A percentile compares a stretch with the other conserved stretches of the same genome.
These are phyloP conservation scores for Mucor piriformis DNA, from an alignment of 371 early-diverging fungal genomes.

Conservation along the genomic window DNA sequence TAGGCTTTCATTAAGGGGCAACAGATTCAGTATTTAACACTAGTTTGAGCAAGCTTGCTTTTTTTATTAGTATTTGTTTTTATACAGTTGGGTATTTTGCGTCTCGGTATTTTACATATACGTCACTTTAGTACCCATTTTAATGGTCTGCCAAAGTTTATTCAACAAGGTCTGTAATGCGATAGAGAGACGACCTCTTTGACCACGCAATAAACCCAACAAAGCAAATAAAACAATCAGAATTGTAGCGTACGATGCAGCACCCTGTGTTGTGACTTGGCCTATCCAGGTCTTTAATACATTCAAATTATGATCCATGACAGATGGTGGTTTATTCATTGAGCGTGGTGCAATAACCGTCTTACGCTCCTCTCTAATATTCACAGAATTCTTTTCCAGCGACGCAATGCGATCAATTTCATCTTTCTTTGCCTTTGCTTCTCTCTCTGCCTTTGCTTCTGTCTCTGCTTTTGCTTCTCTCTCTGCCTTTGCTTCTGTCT, in stretches of 20 bases:
- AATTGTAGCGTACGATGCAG: constrained; percentile 23
- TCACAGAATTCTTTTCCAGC: not conserved
- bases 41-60: too few species aligned
- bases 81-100: too few species aligned
- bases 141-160: constrained; percentile 46
- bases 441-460: constrained; percentile 8
- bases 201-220: constrained; percentile 31
- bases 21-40: too few species aligned
- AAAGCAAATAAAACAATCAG: constrained; percentile 36
- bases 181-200: constrained; percentile 25
- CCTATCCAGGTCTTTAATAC: constrained; percentile 32
- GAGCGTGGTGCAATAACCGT: not conserved
- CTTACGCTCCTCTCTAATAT: not conserved
- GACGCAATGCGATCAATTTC: not conserved
- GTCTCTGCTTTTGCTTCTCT: constrained; percentile 6
- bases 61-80: too few species aligned
- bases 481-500: constrained; percentile 11
- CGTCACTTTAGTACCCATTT: constrained; percentile 53
- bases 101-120: constrained; percentile 33
- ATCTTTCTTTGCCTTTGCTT: constrained; percentile 8
- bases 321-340: not conserved
- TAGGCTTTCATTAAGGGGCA: too few species aligned
- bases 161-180: constrained; percentile 25
- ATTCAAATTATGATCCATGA: not conserved
- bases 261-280: constrained; percentile 22